Evolutionary conservation across 75 land plant genomes (phyloP), one percentile per base, ranked within the genome.

Genomic region (Pinus tabuliformis): DNA sequence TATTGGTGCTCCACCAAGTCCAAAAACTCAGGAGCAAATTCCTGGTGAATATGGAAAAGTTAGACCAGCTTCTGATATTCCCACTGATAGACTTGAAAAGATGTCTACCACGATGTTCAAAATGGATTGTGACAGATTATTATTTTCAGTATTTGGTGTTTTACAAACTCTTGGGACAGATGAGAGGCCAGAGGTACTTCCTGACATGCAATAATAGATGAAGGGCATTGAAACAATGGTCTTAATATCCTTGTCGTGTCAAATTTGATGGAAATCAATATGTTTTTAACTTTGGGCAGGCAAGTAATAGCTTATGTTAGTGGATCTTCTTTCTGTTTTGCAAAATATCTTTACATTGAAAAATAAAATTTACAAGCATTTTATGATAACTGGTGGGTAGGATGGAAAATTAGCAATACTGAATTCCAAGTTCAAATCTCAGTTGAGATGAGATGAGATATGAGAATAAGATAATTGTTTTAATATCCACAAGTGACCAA

Each of bases 181-280:
- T 88, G 98, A 93, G 70, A 92, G 99, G 73, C 99, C 99, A 64
- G 99, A 97, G 96, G 99, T 96, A 88, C 20, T 68, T 37, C 22
- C 45, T n/a, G n/a, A 39, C 52, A 18, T 39, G 24, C 20, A 39
- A 68, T 68, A 8, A 45, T 42, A 68, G 49, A 42, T 39, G 14
- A 68, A n/a, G n/a, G 21, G 54, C 52, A 68, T 12, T 45, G 11
- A 39, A 21, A 8, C 18, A 68, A 68, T 42, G 22, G 45, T n/a
- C 9, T 68, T 64, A 42, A 68, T 37, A 42, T 42, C 30, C 30
- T 62, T 45, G 3, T 42, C 17, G 9, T 49, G 12, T 49, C 12
- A 39, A 20, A 11, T 68, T 68, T 68, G 52, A 68, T 37, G 39
- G 52, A 42, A 68, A 39, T 68, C n/a, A 68, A 37, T 21, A 12